Conservation (phyloP, 306 rosid genomes). For the Sicyos edulis region DNA sequence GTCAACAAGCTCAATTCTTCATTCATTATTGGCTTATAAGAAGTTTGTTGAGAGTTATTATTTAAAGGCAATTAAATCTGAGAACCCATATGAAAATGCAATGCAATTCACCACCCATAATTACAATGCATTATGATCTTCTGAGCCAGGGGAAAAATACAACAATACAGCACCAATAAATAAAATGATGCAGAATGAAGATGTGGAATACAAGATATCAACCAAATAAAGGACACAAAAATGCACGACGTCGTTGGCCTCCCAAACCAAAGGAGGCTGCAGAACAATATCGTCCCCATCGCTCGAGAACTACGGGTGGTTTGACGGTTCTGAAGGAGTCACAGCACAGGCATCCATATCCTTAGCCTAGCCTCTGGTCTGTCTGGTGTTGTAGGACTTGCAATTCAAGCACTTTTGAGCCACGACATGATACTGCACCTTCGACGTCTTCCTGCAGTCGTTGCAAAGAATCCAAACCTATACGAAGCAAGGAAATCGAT, state of each 20-base stretch:
- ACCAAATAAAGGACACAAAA: background rate
- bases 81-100: background rate
- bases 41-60: background rate
- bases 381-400: conserved; percentile 79
- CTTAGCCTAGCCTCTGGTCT: conserved; percentile 50
- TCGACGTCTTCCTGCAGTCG: conserved; percentile 60
- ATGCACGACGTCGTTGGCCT: background rate
- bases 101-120: background rate
- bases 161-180: conserved; percentile 8
- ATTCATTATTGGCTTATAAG: background rate
- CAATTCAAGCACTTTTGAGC: conserved; percentile 75
- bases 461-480: conserved; percentile 90
- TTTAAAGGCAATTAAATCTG: background rate
- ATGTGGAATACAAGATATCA: background rate
- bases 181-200: background rate
- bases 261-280: background rate
- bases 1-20: background rate
- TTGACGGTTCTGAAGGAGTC: background rate
- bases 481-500: background rate
- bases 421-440: conserved; percentile 58
- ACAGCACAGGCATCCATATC: background rate
- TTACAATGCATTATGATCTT: background rate
- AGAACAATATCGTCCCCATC: background rate
- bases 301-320: background rate
- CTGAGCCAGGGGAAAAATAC: background rate